Evolutionary conservation across 2,329 filamentous ascomycete genomes (phyloP).

Genomic region (Mycosphaerella sp.): DNA sequence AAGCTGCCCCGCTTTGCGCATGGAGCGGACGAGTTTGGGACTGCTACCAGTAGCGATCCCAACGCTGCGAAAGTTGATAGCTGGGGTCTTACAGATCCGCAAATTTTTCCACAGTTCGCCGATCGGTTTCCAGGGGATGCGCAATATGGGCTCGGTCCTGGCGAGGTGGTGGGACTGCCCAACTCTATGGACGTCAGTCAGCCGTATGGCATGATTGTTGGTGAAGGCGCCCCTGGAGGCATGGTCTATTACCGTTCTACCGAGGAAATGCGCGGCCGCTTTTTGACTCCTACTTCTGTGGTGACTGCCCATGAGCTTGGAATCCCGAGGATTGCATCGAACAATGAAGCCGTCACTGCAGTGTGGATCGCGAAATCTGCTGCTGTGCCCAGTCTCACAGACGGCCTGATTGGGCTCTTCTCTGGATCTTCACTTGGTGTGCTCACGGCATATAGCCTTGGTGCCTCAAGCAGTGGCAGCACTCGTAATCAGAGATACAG

Average conservation of each 20-base stretch:
- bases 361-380: conserved; percentile 87
- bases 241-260: conserved; percentile 68
- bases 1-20: conserved; percentile 75
- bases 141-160: conserved; percentile 71
- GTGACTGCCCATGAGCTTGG: conserved; percentile 60
- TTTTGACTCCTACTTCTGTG: conserved; percentile 57
- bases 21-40: conserved; percentile 69
- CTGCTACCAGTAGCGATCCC: conserved; percentile 77
- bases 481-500: conserved; percentile 57
- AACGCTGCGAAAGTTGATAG: conserved; percentile 66
- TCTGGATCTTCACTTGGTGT: conserved; percentile 78
- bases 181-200: conserved; percentile 92
- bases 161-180: conserved; percentile 65
- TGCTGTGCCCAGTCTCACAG: conserved; percentile 62
- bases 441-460: conserved; percentile 71
- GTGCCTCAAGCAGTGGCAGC: conserved; percentile 41
- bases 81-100: conserved; percentile 74
- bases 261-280: conserved; percentile 69
- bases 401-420: conserved; percentile 74
- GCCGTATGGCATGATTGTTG: conserved; percentile 72
- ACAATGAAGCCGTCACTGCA: conserved; percentile 64
- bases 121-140: conserved; percentile 67
- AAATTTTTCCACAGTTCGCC: conserved; percentile 67
- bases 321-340: conserved; percentile 67
- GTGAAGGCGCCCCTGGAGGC: conserved; percentile 80